phyloP scores from a whole-genome alignment of 2,329 filamentous ascomycete genomes.

The Sphaerulina musiva region DNA sequence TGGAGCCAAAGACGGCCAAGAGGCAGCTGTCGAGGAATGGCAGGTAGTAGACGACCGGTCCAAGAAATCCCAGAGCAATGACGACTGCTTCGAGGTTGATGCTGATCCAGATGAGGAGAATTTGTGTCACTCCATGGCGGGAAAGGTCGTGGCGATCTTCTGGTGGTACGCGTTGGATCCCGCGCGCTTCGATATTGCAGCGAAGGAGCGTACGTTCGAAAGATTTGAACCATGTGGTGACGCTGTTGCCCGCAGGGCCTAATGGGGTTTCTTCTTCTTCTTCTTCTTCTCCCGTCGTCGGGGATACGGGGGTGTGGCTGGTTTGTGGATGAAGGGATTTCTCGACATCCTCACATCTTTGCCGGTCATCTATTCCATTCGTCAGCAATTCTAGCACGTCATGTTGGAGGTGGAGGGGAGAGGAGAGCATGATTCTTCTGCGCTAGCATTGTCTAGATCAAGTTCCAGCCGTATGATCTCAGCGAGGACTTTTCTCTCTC shows the following conservation, averaged over 20 bases:
- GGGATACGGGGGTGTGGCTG: not conserved
- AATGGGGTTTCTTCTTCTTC: too few relatives aligned
- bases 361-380: constrained; percentile 4
- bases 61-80: constrained; percentile 58
- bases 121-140: constrained; percentile 50
- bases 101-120: constrained; percentile 54
- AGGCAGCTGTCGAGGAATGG: constrained; percentile 53
- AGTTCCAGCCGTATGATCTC: constrained; percentile 51
- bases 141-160: constrained; percentile 50
- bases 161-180: constrained; percentile 53
- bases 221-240: constrained; percentile 10
- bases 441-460: constrained; percentile 50
- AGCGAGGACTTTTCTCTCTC: constrained; percentile 31
- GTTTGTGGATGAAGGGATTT: not conserved
- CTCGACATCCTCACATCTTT: constrained; percentile 7
- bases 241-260: not conserved
- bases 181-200: constrained; percentile 54
- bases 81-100: constrained; percentile 60
- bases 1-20: constrained; percentile 51
- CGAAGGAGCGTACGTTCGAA: constrained; percentile 41
- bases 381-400: constrained; percentile 28
- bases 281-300: not conserved
- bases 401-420: constrained; percentile 4
- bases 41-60: constrained; percentile 52
- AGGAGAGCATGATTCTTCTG: constrained; percentile 45